Conservation (phyloP, 2,329 filamentous ascomycete genomes). For the Falciphora oryzae region DNA sequence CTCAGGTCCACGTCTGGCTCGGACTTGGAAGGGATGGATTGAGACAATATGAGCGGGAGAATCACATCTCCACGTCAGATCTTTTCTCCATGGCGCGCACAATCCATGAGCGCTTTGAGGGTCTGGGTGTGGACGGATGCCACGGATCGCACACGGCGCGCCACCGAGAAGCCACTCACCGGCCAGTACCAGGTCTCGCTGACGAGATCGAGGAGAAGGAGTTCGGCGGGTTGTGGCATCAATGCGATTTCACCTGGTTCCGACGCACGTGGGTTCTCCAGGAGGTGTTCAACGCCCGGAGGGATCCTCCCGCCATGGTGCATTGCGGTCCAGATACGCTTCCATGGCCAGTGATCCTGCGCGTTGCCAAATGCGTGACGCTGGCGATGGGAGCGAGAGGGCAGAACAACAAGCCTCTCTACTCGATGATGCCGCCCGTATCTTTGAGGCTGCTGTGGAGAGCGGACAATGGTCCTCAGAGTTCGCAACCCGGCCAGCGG, state of each 20-base stretch:
- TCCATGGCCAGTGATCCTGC: background rate
- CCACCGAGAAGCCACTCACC: too few species aligned
- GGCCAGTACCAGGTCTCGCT: background rate
- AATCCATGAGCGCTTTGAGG: conserved; percentile 4
- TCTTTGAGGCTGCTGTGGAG: background rate
- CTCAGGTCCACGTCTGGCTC: conserved; percentile 13
- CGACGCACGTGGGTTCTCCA: conserved; percentile 15
- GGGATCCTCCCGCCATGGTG: background rate
- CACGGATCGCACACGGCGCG: too few species aligned
- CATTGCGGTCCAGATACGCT: conserved; percentile 1
- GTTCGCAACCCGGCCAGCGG: background rate
- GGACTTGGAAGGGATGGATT: background rate
- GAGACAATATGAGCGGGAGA: background rate
- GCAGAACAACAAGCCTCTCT: background rate
- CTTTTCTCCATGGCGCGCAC: background rate
- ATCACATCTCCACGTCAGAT: background rate
- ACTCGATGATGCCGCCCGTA: background rate
- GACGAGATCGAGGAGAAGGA: background rate
- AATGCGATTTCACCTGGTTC: conserved; percentile 12
- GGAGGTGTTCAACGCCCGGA: conserved; percentile 10
- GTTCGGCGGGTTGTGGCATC: background rate
- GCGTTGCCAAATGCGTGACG: background rate
- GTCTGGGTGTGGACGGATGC: background rate
- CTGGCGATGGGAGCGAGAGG: background rate
- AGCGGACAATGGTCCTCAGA: too few species aligned